A percentile compares a stretch with the other conserved stretches of the same genome.
These are phyloP conservation scores for Penicillium bialowiezense DNA, from an alignment of 495 filamentous ascomycete species.

Conservation along the genomic window DNA sequence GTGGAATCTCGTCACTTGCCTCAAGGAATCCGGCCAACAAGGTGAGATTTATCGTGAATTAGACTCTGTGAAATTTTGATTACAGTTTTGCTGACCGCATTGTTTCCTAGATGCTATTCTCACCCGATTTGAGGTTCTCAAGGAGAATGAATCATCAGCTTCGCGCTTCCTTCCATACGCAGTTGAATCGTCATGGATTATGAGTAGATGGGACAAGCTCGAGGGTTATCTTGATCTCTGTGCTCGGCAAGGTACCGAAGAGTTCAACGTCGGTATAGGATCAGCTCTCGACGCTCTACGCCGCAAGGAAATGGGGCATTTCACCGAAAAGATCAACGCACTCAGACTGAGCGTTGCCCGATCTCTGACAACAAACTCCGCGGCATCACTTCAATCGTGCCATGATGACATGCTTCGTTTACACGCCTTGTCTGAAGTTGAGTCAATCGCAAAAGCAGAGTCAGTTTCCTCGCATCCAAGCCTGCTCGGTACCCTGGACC, in stretches of 20 bases:
- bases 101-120: conserved; percentile 65
- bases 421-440: conserved; percentile 84
- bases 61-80: conserved; percentile 1
- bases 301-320: conserved; percentile 49
- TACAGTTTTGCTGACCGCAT: conserved; percentile 15
- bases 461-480: conserved; percentile 30
- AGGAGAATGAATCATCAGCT: conserved; percentile 47
- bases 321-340: conserved; percentile 56
- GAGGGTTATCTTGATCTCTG: conserved; percentile 61
- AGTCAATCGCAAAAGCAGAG: conserved; percentile 63
- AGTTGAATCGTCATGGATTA: conserved; percentile 88
- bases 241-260: conserved; percentile 52
- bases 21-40: conserved; percentile 90
- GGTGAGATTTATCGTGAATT: conserved; percentile 41
- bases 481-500: conserved; percentile 60
- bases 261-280: conserved; percentile 82
- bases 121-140: conserved; percentile 77
- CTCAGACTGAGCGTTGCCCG: conserved; percentile 69
- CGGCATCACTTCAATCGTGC: conserved; percentile 73
- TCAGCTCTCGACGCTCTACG: conserved; percentile 65
- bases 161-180: conserved; percentile 71
- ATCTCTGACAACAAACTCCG: conserved; percentile 68
- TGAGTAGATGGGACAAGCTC: conserved; percentile 72
- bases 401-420: conserved; percentile 79
- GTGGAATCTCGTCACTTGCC: conserved; percentile 77